Evolutionary conservation across 2,329 filamentous ascomycete genomes (phyloP).

Genomic region (Phyllosticta citriasiana): DNA sequence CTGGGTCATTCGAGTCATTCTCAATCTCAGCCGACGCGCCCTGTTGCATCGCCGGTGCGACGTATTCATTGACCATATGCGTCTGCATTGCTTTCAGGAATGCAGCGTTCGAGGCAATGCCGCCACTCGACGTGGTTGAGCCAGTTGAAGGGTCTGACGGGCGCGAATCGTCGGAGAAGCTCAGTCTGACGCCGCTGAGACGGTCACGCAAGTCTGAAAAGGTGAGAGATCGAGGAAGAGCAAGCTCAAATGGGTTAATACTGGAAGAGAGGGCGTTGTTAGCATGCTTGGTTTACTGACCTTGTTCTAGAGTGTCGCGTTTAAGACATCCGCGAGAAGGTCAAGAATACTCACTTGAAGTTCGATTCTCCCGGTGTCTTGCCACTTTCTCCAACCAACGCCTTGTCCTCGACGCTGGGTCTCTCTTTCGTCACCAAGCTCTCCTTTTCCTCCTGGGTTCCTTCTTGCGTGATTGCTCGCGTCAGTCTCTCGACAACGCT

Average conservation of each 20-base stretch:
- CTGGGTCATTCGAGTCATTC: not conserved
- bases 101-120: not conserved
- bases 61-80: not conserved
- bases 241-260: not conserved
- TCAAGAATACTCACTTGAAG: not conserved
- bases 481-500: constrained; percentile 6
- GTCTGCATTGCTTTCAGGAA: not conserved
- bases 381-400: not conserved
- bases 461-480: not conserved
- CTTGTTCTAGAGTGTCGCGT: not conserved
- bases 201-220: not conserved
- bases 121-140: not conserved
- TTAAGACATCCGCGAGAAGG: not conserved
- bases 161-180: not conserved
- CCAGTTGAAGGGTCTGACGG: not conserved
- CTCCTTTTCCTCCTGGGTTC: not conserved
- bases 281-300: not conserved
- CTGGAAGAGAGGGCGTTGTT: not conserved
- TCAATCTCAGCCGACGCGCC: not conserved
- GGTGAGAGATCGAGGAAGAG: not conserved
- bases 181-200: not conserved
- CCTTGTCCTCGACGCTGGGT: not conserved
- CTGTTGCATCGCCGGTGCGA: not conserved
- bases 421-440: not conserved
- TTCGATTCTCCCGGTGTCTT: not conserved